Evolutionary conservation across 352 stramenopile species (phyloP), one percentile per base, ranked within the genome.

Genomic region (Phytophthora rubi): DNA sequence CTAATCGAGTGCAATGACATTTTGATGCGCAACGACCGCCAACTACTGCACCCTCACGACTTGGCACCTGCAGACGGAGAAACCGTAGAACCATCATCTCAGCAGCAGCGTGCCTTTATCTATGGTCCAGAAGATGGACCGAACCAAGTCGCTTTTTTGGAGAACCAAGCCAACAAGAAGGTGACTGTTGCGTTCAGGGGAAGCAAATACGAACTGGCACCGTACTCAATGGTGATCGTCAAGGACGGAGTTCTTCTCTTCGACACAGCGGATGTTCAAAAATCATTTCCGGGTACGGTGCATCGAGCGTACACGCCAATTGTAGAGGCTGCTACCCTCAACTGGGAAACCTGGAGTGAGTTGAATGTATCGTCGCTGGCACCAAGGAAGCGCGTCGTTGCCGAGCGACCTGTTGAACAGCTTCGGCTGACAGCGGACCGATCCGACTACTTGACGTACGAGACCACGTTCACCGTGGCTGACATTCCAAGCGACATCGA

Each of bases 381-480:
- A 1, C 67, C 66, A 12, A 78, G 79, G 18, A 86, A 80, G 44
- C 65, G 55, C 6, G 67, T 90, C 7, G 39, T 83, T 8, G 71
- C 70, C 16, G 68, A 79, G 6, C 70, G 58, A 12, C 82, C 82
- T 4, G 18, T 84, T 21, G 85, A 92, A 45, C 85, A 92, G 42
- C 69, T 92, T 28, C 70, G 53, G 12, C 65, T 92, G 53, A 92
- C 85, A 5, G 60, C 48, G 7, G 85, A 92, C 30, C 64, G 70
- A 65, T 81, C 85, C 2, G 85, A 92, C 56, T 90, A 90, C 63
- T 55, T 92, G 59, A 85, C 73, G 13, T 92, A 92, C 62, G 76
- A 88, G 70, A 91, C 77, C 6, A 80, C 26, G 5, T 82, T 92
- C 52, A 57, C 42, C 32, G 10, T 69, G 26, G 49, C 75, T 32